phyloP scores from a whole-genome alignment of 371 early-diverging fungal species.

The Actinomortierella ambigua region DNA sequence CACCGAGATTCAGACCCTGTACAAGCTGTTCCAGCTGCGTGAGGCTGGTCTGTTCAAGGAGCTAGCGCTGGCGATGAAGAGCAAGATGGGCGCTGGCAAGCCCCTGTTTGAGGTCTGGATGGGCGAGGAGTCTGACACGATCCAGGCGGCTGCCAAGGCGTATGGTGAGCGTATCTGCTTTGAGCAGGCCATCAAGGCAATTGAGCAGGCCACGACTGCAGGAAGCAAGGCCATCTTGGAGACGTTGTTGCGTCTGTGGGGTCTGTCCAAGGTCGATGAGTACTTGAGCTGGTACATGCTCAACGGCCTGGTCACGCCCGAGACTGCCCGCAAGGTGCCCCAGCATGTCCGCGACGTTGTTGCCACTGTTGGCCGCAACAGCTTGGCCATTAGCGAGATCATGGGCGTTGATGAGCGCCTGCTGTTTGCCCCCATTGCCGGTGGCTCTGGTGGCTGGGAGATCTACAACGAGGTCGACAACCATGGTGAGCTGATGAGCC shows the following conservation, averaged over 20 bases:
- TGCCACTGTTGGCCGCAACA: slow-evolving; percentile 51
- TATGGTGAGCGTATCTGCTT: slow-evolving; percentile 69
- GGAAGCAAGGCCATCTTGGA: slow-evolving; percentile 39
- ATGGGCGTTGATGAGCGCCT: slow-evolving; percentile 61
- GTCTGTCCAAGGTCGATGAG: slow-evolving; percentile 49
- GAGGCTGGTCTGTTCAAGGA: slow-evolving; percentile 56
- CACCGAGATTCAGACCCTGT: slow-evolving; percentile 42
- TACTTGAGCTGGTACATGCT: slow-evolving; percentile 63
- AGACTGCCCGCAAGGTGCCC: slow-evolving; percentile 46
- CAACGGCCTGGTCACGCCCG: slow-evolving; percentile 49
- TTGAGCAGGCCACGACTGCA: slow-evolving; percentile 21
- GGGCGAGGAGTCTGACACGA: slow-evolving; percentile 66
- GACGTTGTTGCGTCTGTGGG: slow-evolving; percentile 52
- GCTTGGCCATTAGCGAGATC: slow-evolving; percentile 53
- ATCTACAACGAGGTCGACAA: slow-evolving; percentile 65
- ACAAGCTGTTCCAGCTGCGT: slow-evolving; percentile 54
- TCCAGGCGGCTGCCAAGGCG: slow-evolving; percentile 65
- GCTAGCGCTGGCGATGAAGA: slow-evolving; percentile 53
- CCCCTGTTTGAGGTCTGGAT: slow-evolving; percentile 74
- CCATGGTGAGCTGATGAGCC: slow-evolving; percentile 51
- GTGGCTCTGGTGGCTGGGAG: slow-evolving; percentile 67
- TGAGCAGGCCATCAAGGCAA: slow-evolving; percentile 52
- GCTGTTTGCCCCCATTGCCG: slow-evolving; percentile 71
- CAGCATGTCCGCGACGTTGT: slow-evolving; percentile 49
- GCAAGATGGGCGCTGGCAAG: slow-evolving; percentile 51